Conservation (phyloP, 2,329 filamentous ascomycete species). For the Fusarium verticillioides region DNA sequence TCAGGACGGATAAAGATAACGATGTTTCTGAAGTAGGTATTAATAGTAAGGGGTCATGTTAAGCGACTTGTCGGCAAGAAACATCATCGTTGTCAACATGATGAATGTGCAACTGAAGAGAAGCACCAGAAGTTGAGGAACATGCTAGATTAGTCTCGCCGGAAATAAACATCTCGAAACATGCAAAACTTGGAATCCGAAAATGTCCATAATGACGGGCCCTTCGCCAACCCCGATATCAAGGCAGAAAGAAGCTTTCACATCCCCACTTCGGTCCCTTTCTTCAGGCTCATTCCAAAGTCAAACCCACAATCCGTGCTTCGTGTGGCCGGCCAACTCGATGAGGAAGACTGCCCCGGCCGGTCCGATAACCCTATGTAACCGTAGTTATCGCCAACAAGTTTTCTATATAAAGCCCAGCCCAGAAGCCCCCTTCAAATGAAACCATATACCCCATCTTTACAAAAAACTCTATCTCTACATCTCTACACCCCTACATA, state of each 20-base stretch:
- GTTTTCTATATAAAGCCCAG: conserved; percentile 20
- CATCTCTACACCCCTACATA: not conserved
- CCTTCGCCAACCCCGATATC: not conserved
- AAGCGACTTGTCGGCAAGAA: not conserved
- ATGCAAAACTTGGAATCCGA: not conserved
- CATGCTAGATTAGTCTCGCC: not conserved
- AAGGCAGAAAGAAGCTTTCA: not conserved
- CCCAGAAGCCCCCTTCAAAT: not conserved
- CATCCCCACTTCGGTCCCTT: not conserved
- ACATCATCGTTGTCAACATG: not conserved
- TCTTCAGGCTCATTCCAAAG: not conserved
- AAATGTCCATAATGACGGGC: not conserved
- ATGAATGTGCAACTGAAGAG: not conserved
- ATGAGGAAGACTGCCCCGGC: conserved; percentile 13
- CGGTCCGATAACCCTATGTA: not conserved
- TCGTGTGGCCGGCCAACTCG: not conserved
- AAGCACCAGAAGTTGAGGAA: not conserved
- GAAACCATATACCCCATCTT: not conserved
- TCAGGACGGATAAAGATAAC: not conserved
- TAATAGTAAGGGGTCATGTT: not conserved
- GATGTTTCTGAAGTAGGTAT: not conserved
- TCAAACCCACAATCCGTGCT: not conserved
- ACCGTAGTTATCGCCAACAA: not conserved
- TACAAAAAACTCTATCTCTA: not conserved
- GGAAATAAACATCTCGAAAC: not conserved